Evolutionary conservation across 2,329 filamentous ascomycete species (phyloP).

Genomic region (Pyrenophora seminiperda): DNA sequence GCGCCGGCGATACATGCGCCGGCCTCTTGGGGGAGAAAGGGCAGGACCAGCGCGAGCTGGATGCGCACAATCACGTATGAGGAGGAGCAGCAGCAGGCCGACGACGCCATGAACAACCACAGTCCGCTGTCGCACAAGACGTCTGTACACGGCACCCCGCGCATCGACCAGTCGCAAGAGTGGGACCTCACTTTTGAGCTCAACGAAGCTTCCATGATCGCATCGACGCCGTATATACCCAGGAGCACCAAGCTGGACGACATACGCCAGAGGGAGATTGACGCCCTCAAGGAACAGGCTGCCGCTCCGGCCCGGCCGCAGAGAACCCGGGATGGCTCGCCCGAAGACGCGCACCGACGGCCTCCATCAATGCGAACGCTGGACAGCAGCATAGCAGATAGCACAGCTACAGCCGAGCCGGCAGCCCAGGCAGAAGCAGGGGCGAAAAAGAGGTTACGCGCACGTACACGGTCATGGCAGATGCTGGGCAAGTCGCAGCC

Average conservation of each 20-base stretch:
- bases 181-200: constrained; percentile 53
- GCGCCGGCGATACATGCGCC: constrained; percentile 54
- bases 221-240: constrained; percentile 54
- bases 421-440: constrained; percentile 6
- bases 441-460: constrained; percentile 24
- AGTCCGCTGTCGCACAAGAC: constrained; percentile 50
- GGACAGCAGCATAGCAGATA: constrained; percentile 1
- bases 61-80: constrained; percentile 47
- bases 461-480: constrained; percentile 39
- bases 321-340: constrained; percentile 38
- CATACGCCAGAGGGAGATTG: constrained; percentile 51
- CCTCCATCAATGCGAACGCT: constrained; percentile 20
- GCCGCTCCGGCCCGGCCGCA: constrained; percentile 40
- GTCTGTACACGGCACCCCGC: constrained; percentile 36
- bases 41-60: constrained; percentile 50
- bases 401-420: constrained; percentile 13
- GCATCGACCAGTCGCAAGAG: constrained; percentile 24
- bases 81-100: constrained; percentile 26
- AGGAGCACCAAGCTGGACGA: constrained; percentile 51
- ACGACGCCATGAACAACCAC: constrained; percentile 22
- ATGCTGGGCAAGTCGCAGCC: constrained; percentile 36
- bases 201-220: constrained; percentile 53
- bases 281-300: constrained; percentile 44
- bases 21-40: constrained; percentile 55
- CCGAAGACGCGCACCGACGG: constrained; percentile 28